phyloP scores from a whole-genome alignment of 768 basidiomycete genomes.

The Phylloporus rhodoxanthus region DNA sequence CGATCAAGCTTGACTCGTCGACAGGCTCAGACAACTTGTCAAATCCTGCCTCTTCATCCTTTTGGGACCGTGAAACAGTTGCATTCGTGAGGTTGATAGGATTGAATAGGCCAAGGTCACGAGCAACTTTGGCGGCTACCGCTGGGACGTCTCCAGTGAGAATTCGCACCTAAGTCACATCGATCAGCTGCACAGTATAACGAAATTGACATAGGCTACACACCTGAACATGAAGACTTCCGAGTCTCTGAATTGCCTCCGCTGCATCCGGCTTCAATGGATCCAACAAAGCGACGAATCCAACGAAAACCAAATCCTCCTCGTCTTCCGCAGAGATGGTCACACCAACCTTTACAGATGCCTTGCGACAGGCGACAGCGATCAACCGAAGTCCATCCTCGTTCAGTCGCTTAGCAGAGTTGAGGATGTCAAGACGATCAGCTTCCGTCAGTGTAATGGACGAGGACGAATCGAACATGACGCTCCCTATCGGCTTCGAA shows the following conservation, averaged over 20 bases:
- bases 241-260: conserved; percentile 25
- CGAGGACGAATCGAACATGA: conserved; percentile 17
- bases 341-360: conserved; percentile 11
- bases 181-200: conserved; percentile 4
- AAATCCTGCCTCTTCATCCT: conserved; percentile 24
- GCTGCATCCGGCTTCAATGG: conserved; percentile 31
- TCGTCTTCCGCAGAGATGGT: conserved; percentile 22
- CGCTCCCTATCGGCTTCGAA: conserved; percentile 6
- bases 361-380: conserved; percentile 24
- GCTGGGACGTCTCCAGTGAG: conserved; percentile 33
- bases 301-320: conserved; percentile 26
- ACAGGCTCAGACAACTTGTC: conserved; percentile 2
- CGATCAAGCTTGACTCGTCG: conserved; percentile 22
- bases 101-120: conserved; percentile 31
- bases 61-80: conserved; percentile 4
- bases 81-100: conserved; percentile 13
- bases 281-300: conserved; percentile 27
- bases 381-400: conserved; percentile 30
- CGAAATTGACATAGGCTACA: not conserved
- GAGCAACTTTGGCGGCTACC: conserved; percentile 35
- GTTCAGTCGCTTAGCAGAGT: conserved; percentile 25
- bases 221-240: conserved; percentile 29
- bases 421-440: conserved; percentile 20
- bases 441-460: conserved; percentile 13
- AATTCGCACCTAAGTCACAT: conserved; percentile 26